Base-by-base conservation (phyloP, 2,329 filamentous ascomycete genomes). In the Colletotrichum phormii region DNA sequence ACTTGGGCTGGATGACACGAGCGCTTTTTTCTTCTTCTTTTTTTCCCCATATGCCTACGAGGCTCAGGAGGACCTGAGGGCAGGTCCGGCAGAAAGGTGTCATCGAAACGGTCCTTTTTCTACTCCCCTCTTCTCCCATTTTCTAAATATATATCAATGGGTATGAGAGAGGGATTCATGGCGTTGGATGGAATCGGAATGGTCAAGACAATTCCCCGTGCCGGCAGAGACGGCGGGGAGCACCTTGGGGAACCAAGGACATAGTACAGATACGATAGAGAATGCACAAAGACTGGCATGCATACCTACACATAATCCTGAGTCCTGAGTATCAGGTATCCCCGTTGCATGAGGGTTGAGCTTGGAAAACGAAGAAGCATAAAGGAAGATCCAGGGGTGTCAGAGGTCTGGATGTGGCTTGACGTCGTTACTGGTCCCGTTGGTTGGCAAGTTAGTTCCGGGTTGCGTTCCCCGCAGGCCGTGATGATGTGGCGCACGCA, bases 261-360 rank as follows among this genome's bases (percentile, higher is more conserved):
- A 13, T 33, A 49, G 29, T 71, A 49, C 59, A 66, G 60, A 61
- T 54, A 42, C 31, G 68, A 73, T 73, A 73, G 67, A 73, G 51
- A 73, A 73, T 72, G 71, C 60, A 67, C 51, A 63, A 73, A 75
- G 64, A 75, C 37, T 73, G 57, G 55, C 51, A 64, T 67, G 35
- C 26, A 71, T 33, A 66, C 24, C 65, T 33, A 66, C 24, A 42
- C 64, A 63, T 9, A 18, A 3, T 15, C 13, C 15, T 42, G 37
- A 13, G 37, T 13, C 37, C 37, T 15, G 37, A 42, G 15, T 8
- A 42, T 3, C 1, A 8, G 37, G 13, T 18, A 42, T 42, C 37
- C 15, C 13, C 13, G 18, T 18, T 13, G 37, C 37, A 42, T 42
- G 15, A n/a, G 12, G 37, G 13, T 42, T 13, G 18, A 13, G 18